Conservation (phyloP, 306 rosid species). For the Sindora glabra region DNA sequence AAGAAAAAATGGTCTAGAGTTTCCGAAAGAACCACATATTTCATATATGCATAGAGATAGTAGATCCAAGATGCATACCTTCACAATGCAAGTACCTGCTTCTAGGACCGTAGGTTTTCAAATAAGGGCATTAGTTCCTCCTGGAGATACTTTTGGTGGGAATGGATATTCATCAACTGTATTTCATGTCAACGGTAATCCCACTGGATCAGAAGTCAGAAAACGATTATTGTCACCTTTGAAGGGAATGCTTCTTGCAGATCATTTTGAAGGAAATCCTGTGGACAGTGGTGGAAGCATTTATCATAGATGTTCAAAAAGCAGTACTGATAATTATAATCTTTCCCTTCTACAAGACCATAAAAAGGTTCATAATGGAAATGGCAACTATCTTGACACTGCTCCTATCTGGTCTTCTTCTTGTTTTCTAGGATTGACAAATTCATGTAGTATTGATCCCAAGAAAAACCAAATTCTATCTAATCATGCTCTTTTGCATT, state of each 20-base stretch:
- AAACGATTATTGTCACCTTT: conserved; percentile 51
- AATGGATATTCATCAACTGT: conserved; percentile 25
- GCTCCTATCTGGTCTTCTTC: conserved; percentile 34
- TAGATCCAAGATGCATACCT: too few relatives aligned
- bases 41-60: conserved; percentile 26
- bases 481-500: conserved; percentile 19
- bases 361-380: conserved; percentile 43
- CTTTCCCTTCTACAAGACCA: conserved; percentile 25
- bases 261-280: conserved; percentile 35
- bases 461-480: conserved; percentile 15
- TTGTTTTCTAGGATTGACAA: conserved; percentile 29
- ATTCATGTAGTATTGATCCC: conserved; percentile 23
- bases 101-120: conserved; percentile 61
- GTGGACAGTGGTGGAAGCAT: conserved; percentile 26
- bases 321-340: conserved; percentile 15
- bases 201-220: conserved; percentile 25
- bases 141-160: conserved; percentile 24
- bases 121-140: conserved; percentile 29
- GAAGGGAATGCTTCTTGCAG: conserved; percentile 39
- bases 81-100: conserved; percentile 33
- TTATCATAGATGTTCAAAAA: conserved; percentile 17
- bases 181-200: conserved; percentile 16
- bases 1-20: conserved; percentile 25
- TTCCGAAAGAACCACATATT: conserved; percentile 33
- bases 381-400: conserved; percentile 15